Conservation (phyloP, 2,329 filamentous ascomycete genomes). For the Pyrenochaeta sp. region DNA sequence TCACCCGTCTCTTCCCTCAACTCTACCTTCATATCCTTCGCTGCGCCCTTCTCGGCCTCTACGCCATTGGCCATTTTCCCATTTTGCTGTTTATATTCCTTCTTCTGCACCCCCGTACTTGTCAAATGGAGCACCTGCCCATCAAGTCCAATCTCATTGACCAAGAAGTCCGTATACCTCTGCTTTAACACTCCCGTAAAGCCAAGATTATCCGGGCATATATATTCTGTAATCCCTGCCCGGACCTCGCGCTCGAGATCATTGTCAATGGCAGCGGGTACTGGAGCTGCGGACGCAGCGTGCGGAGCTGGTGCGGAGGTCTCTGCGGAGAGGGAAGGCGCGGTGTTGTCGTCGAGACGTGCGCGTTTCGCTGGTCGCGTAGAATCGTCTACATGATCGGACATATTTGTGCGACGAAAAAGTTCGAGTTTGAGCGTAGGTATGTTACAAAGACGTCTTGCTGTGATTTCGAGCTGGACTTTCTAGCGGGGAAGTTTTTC, state of each 20-base stretch:
- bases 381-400: slow-evolving; percentile 20
- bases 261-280: slow-evolving; percentile 26
- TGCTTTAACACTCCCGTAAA: slow-evolving; percentile 74
- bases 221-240: slow-evolving; percentile 70
- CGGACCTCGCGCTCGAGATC: slow-evolving; percentile 53
- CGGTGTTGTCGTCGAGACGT: slow-evolving; percentile 35
- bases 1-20: slow-evolving; percentile 35
- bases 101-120: slow-evolving; percentile 49
- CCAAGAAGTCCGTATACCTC: slow-evolving; percentile 88
- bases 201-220: slow-evolving; percentile 64
- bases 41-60: slow-evolving; percentile 25
- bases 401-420: slow-evolving; percentile 17
- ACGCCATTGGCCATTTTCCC: slow-evolving; percentile 10
- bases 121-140: slow-evolving; percentile 79
- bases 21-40: slow-evolving; percentile 23
- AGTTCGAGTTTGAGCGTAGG: slow-evolving; percentile 5
- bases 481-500: slow-evolving; percentile 40
- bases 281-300: slow-evolving; percentile 13
- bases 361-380: slow-evolving; percentile 44
- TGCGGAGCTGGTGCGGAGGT: slow-evolving; percentile 6
- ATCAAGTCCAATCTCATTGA: slow-evolving; percentile 83
- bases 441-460: not conserved
- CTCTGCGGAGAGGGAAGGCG: slow-evolving; percentile 14
- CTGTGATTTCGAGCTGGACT: slow-evolving; percentile 9
- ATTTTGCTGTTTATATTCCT: slow-evolving; percentile 29